A percentile compares a stretch with the other conserved stretches of the same genome.
Conservation (phyloP, 75 land plant genomes). For the Isoetes taiwanensis region DNA sequence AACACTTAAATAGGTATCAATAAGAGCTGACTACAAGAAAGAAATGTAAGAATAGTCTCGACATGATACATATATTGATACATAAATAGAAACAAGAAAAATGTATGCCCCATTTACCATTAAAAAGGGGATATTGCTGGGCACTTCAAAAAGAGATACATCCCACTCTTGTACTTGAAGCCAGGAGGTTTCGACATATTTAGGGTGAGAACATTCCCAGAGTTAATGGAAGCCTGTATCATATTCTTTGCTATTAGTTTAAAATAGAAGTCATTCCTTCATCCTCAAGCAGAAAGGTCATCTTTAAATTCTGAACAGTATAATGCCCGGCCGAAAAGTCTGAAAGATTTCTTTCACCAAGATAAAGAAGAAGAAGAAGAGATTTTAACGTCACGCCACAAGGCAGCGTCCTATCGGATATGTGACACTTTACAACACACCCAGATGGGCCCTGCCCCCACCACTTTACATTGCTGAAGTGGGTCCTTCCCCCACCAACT, state of each 20-base stretch:
- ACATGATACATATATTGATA: no score
- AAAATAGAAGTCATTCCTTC: not conserved
- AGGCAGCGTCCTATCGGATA: no score
- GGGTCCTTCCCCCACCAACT: no score
- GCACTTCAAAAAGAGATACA: not conserved
- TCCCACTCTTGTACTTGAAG: not conserved
- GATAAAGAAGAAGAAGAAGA: not conserved
- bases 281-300: not conserved
- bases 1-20: constrained; percentile 36
- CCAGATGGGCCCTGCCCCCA: no score
- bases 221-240: not conserved
- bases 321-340: not conserved
- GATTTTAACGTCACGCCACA: no score
- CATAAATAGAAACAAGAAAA: not conserved
- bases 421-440: no score
- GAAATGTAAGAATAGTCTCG: not conserved
- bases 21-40: constrained; percentile 34
- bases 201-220: not conserved
- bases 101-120: not conserved
- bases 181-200: not conserved
- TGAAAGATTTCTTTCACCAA: not conserved
- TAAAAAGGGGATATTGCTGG: not conserved
- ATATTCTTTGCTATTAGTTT: no score
- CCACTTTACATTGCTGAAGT: no score
- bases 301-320: not conserved